Conservation (phyloP, 768 basidiomycete species). For the Tricholoma hemisulphureum region DNA sequence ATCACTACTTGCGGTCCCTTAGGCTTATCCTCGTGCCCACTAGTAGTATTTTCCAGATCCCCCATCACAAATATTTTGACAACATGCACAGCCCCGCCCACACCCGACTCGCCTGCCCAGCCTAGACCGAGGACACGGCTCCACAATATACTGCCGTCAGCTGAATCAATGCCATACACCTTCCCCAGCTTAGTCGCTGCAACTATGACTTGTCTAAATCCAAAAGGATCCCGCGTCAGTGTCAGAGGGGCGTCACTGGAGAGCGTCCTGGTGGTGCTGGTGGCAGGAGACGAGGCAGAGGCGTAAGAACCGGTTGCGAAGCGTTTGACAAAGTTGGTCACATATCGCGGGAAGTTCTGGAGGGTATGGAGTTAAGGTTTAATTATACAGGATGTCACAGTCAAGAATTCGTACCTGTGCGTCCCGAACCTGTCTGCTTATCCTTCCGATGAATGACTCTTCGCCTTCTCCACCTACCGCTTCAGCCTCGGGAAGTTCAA, state of each 20-base stretch:
- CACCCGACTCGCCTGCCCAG: constrained; percentile 44
- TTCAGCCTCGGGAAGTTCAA: constrained; percentile 70
- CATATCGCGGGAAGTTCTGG: constrained; percentile 71
- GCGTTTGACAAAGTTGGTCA: constrained; percentile 62
- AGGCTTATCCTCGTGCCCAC: constrained; percentile 1
- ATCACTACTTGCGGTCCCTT: constrained; percentile 57
- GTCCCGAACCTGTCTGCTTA: constrained; percentile 57
- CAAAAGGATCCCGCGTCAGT: constrained; percentile 74
- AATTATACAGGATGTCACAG: too few relatives aligned
- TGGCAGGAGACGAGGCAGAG: constrained; percentile 40
- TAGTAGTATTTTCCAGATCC: constrained; percentile 47
- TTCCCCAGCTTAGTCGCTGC: constrained; percentile 71
- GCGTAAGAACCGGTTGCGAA: constrained; percentile 70
- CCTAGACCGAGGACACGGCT: constrained; percentile 73
- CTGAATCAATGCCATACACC: constrained; percentile 78
- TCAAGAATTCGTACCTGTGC: constrained; percentile 46
- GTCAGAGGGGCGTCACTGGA: constrained; percentile 3
- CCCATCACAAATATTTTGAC: constrained; percentile 59
- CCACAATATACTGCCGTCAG: constrained; percentile 78
- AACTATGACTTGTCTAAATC: constrained; percentile 82
- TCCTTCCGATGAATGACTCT: constrained; percentile 42
- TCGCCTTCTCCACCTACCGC: constrained; percentile 45
- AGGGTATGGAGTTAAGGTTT: background rate
- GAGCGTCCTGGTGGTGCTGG: constrained; percentile 28
- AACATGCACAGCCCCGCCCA: constrained; percentile 57